Percentiles rank a stretch among this genome's conserved stretches.
Conservation (phyloP, 2,329 filamentous ascomycete genomes). For the Aspergillus sp. region DNA sequence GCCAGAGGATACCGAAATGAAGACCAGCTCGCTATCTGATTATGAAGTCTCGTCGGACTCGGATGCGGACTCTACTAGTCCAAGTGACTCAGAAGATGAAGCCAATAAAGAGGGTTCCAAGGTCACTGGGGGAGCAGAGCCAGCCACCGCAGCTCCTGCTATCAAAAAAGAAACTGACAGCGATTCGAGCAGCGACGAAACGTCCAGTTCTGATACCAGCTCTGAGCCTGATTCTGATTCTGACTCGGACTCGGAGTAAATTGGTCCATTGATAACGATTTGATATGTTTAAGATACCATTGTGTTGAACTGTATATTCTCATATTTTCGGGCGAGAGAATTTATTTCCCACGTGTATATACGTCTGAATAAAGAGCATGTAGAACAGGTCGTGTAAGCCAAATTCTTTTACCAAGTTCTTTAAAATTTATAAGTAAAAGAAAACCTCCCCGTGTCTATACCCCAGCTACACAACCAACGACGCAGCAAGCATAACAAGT, state of each 20-base stretch:
- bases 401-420: too few relatives aligned
- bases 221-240: not conserved
- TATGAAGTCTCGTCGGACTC: not conserved
- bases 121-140: not conserved
- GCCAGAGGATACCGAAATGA: not conserved
- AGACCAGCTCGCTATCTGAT: not conserved
- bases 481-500: conserved; percentile 49
- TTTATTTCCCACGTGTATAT: not conserved
- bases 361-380: too few relatives aligned
- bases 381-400: too few relatives aligned
- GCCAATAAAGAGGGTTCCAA: not conserved
- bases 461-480: conserved; percentile 14
- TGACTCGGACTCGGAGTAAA: not conserved
- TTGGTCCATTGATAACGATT: not conserved
- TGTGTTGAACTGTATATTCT: not conserved
- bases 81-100: not conserved
- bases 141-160: too few relatives aligned
- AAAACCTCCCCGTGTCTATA: too few relatives aligned
- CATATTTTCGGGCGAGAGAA: too few relatives aligned
- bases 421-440: too few relatives aligned
- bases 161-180: not conserved
- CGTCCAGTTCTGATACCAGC: not conserved
- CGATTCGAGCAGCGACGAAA: not conserved
- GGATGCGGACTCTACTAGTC: not conserved
- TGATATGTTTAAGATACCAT: conserved; percentile 4